These are phyloP conservation scores for Omphalotus guepiniiformis DNA, from an alignment of 768 basidiomycete species.

Conservation along the genomic window DNA sequence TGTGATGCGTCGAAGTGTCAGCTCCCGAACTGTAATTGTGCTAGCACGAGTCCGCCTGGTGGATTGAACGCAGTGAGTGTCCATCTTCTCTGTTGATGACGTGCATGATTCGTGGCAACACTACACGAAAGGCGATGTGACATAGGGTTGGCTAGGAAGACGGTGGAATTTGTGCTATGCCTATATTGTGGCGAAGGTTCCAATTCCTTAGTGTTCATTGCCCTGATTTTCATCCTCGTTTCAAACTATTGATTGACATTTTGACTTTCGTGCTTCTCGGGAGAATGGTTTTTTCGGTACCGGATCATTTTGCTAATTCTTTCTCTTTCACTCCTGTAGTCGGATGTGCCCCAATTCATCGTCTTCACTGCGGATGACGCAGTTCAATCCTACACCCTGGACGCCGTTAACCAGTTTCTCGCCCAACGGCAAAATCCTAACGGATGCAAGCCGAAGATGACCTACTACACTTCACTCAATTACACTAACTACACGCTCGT, in stretches of 20 bases:
- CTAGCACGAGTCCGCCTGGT: conserved; percentile 69
- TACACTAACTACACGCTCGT: conserved; percentile 74
- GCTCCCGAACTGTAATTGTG: conserved; percentile 70
- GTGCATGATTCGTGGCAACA: too few species aligned
- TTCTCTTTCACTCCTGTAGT: conserved; percentile 27
- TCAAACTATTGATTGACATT: not conserved
- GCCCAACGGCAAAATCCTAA: conserved; percentile 74
- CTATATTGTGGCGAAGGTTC: conserved; percentile 1
- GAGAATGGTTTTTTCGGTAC: not conserved
- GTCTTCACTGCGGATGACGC: conserved; percentile 79
- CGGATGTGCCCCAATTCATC: conserved; percentile 60
- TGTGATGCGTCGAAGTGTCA: conserved; percentile 64
- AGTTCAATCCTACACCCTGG: conserved; percentile 70
- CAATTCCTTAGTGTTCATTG: conserved; percentile 7
- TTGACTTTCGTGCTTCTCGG: too few species aligned
- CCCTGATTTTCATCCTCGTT: conserved; percentile 3
- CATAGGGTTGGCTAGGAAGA: too few species aligned
- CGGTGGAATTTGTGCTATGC: not conserved
- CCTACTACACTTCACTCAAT: conserved; percentile 66
- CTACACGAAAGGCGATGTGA: too few species aligned
- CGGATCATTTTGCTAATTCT: not conserved
- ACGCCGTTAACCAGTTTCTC: conserved; percentile 71
- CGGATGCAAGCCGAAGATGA: conserved; percentile 71
- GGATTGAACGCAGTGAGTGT: conserved; percentile 45
- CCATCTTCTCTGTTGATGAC: too few species aligned